Evolutionary conservation across 495 filamentous ascomycete species (phyloP), one percentile per base, ranked within the genome.

Genomic region (Penicillium waksmanii): DNA sequence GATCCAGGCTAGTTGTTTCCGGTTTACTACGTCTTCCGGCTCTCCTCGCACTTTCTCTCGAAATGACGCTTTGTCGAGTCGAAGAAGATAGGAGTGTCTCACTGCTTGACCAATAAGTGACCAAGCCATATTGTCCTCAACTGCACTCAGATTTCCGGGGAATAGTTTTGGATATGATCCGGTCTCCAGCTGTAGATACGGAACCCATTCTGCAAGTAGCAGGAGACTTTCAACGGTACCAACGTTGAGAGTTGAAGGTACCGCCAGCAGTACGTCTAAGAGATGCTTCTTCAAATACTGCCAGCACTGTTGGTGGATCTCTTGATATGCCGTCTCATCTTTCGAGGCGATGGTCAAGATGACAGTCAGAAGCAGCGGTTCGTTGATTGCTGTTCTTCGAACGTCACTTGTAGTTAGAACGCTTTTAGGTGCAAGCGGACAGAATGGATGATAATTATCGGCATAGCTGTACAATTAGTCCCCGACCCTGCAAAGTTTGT

Each of bases 121-220:
- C 54, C 54, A 56, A 8, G 54, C 54, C 43, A 49, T 49, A 17
- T 48, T 56, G 36, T 56, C 54, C 31, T 56, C 54, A 3, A 55
- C 53, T 7, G 53, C 53, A 18, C 53, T 46, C 6, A 55, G n/a
- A 31, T 55, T 55, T n/a, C 13, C 25, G 5, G 53, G 25, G 12
- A 55, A 33, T 43, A 55, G 15, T 1, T 33, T 46, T 6, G 40
- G 53, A 33, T 55, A 33, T n/a, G 53, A 55, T 12, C 21, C 42
- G 2, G 40, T 55, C 15, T 47, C 53, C 2, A 55, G 21, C 11
- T 55, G 21, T 27, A 36, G 19, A 23, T 56, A 49, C 9, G 54
- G 54, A 38, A 56, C 31, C 54, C 54, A 56, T 23, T 56, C 54
- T 13, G 54, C 43, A 11, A 56, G 31, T 7, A 56, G 31, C 12